Evolutionary conservation across 2,329 filamentous ascomycete species (phyloP).

Genomic region (Alternaria hordeiaustralica): DNA sequence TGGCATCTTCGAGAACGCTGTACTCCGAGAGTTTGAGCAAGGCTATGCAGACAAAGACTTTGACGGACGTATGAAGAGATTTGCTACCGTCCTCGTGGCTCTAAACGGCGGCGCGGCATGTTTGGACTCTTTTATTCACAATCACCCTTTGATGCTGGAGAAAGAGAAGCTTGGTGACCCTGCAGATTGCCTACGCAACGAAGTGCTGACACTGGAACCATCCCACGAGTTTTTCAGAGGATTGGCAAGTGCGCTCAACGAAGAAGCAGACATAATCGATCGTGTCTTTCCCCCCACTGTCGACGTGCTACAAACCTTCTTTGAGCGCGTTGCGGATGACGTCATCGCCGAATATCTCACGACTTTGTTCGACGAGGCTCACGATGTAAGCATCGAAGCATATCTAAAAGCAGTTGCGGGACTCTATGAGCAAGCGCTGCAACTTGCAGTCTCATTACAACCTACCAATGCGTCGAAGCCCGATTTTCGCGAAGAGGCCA

Average conservation of each 20-base stretch:
- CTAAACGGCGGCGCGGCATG: constrained; percentile 82
- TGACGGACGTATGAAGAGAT: constrained; percentile 85
- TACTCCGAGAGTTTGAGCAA: constrained; percentile 89
- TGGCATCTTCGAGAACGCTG: constrained; percentile 86
- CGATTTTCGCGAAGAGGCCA: constrained; percentile 69
- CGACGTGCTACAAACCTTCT: constrained; percentile 76
- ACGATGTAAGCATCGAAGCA: constrained; percentile 73
- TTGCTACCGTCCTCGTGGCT: constrained; percentile 81
- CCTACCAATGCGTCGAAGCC: constrained; percentile 68
- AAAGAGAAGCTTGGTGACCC: constrained; percentile 74
- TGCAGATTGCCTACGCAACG: constrained; percentile 80
- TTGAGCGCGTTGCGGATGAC: constrained; percentile 84
- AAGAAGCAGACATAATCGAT: constrained; percentile 80
- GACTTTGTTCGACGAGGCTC: constrained; percentile 84
- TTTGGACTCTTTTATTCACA: constrained; percentile 85
- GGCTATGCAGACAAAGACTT: constrained; percentile 89
- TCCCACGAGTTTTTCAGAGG: constrained; percentile 81
- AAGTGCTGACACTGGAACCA: constrained; percentile 76
- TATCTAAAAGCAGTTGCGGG: constrained; percentile 89
- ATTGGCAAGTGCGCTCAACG: constrained; percentile 77
- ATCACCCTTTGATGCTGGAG: constrained; percentile 82
- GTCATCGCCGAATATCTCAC: constrained; percentile 85
- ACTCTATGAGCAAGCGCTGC: constrained; percentile 83
- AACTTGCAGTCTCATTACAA: constrained; percentile 74
- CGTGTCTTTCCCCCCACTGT: constrained; percentile 77